A percentile compares a stretch with the other conserved stretches of the same genome.
Conservation (phyloP, 2,329 filamentous ascomycete genomes). For the Aspergillus melleus region DNA sequence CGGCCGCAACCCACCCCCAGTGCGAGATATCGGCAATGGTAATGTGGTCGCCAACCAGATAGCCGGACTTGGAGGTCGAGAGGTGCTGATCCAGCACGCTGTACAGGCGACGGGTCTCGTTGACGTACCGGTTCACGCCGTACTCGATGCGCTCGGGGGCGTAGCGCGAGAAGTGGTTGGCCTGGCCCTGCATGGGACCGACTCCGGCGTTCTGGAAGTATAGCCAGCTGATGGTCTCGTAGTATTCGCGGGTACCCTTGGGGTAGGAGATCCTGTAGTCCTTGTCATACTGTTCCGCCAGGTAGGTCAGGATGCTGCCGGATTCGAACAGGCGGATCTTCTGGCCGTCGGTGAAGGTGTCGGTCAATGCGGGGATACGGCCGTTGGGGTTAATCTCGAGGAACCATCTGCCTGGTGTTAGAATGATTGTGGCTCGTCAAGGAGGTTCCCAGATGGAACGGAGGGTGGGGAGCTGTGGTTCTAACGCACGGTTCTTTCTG, state of each 20-base stretch:
- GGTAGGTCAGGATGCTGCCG: conserved; percentile 80
- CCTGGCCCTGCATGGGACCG: conserved; percentile 80
- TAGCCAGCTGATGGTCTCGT: conserved; percentile 77
- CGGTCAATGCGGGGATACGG: conserved; percentile 83
- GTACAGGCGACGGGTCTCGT: conserved; percentile 82
- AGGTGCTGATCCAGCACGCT: conserved; percentile 74
- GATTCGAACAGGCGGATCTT: conserved; percentile 78
- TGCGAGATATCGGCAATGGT: conserved; percentile 71
- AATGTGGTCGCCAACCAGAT: conserved; percentile 51
- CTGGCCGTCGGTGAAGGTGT: conserved; percentile 72
- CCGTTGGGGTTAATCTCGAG: conserved; percentile 91
- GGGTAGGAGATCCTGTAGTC: conserved; percentile 83
- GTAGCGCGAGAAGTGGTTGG: conserved; percentile 81
- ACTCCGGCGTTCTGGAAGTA: conserved; percentile 78
- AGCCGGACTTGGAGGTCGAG: conserved; percentile 48
- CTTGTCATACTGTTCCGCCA: conserved; percentile 76
- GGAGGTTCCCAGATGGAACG: not conserved
- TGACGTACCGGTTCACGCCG: conserved; percentile 76
- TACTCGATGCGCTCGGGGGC: conserved; percentile 81
- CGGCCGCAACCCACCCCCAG: conserved; percentile 72
- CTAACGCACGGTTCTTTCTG: conserved; percentile 66
- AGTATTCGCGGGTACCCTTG: conserved; percentile 68
- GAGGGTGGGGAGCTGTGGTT: not conserved
- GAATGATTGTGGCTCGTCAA: not conserved
- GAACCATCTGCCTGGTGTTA: conserved; percentile 62